Base-by-base conservation (phyloP, 768 basidiomycete species). In the Termitomyces sp. region DNA sequence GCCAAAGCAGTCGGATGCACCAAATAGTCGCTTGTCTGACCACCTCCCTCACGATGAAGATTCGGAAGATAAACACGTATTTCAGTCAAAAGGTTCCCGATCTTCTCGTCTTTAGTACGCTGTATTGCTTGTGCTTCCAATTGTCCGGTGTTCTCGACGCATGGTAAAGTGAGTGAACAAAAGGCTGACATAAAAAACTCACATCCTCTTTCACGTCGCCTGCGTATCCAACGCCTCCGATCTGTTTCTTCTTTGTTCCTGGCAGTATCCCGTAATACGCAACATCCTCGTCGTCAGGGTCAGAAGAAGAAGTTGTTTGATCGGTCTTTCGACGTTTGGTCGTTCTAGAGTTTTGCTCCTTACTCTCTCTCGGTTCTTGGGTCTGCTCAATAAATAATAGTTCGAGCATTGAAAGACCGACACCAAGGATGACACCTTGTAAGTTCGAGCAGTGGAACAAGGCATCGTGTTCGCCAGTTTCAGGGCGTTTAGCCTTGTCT, bases 1-100 rank as follows among this genome's bases (percentile, higher is more conserved):
- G 94, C 93, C 42, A 98, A 79, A 3, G 94, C 86, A 3, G 94
- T 96, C 2, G 95, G 95, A 68, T 94, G 92, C n/a, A 90, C 88
- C 68, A 94, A 82, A 68, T 92, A 96, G 76, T 98, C 96, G 65
- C 92, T 94, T 2, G 93, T 84, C 63, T 84, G 84, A 43, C 87
- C 87, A 15, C 93, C 94, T 11, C 86, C 88, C 20, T 78, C 74
- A 52, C 95, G 86, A 65, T 89, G 83, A 10, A 94, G 75, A 43
- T 88, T 89, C 0, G 96, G 96, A 10, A 98, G 83, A 71, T 88
- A 98, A 2, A 85, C 78, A n/a, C 92, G 86, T 56, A 97, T 87
- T 59, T 82, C 80, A 3, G 77, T 75, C 46, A 98, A 81, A 29
- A 96, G 76, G 3, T 77, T 75, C 15, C 86, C 86, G 8, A 95